Evolutionary conservation across 106 monocot genomes (phyloP).

Genomic region (Phalaenopsis aphrodite): DNA sequence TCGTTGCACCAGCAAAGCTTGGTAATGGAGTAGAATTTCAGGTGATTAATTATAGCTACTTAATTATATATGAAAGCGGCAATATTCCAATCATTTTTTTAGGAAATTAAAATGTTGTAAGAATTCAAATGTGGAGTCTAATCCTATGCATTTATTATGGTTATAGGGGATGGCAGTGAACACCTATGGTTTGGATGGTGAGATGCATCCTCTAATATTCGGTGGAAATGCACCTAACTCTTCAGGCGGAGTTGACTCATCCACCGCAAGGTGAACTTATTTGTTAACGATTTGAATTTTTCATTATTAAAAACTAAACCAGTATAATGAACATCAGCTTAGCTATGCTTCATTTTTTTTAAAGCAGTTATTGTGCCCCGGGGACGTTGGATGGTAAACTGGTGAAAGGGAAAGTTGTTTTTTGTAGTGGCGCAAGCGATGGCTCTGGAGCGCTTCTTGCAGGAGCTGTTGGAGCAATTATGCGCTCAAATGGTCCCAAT

Average conservation of each 20-base stretch:
- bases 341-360: background rate
- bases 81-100: too few species aligned
- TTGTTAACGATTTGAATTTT: too few species aligned
- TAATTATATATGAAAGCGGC: too few species aligned
- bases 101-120: too few species aligned
- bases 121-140: too few species aligned
- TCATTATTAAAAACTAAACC: too few species aligned
- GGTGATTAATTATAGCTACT: background rate
- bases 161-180: conserved; percentile 21
- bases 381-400: conserved; percentile 10
- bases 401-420: conserved; percentile 26
- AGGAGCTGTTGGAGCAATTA: conserved; percentile 18
- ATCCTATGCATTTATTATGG: too few species aligned
- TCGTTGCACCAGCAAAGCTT: background rate
- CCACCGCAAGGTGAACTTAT: background rate
- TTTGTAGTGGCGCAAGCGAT: conserved; percentile 8
- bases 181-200: background rate
- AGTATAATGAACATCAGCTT: too few species aligned
- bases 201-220: conserved; percentile 16
- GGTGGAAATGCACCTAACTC: conserved; percentile 15
- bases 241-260: background rate
- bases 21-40: conserved; percentile 3
- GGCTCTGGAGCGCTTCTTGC: conserved; percentile 8
- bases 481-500: background rate
- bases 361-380: background rate